Conservation (phyloP, 306 rosid species). For the Vigna reflexopilosa region DNA sequence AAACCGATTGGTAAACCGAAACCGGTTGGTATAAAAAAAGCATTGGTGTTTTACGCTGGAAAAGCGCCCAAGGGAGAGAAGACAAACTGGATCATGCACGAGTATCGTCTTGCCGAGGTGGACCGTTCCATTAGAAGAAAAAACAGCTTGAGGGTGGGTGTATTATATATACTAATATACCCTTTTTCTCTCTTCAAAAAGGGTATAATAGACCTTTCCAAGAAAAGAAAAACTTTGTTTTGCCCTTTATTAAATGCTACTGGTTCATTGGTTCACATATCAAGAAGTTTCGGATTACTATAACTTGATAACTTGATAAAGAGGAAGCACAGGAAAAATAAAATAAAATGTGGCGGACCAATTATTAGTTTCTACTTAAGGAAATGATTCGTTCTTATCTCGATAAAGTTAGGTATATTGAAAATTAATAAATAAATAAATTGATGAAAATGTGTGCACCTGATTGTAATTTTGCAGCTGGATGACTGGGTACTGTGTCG, state of each 20-base stretch:
- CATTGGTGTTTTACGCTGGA: constrained; percentile 77
- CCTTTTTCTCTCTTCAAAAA: background rate
- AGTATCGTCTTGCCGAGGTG: constrained; percentile 78
- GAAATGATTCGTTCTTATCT: constrained; percentile 44
- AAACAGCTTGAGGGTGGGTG: constrained; percentile 60
- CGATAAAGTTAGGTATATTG: background rate
- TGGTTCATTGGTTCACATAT: background rate
- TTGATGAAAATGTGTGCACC: background rate
- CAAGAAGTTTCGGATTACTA: background rate
- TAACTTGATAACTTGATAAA: background rate
- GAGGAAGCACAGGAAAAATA: background rate
- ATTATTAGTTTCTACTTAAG: background rate
- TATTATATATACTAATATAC: constrained; percentile 40
- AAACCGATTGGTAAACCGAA: constrained; percentile 76
- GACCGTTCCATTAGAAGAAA: constrained; percentile 73
- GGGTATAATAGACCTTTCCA: background rate
- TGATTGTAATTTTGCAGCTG: constrained; percentile 59
- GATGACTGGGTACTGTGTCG: constrained; percentile 92
- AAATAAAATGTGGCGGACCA: background rate
- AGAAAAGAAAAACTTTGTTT: background rate
- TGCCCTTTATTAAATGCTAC: background rate
- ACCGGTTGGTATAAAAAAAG: constrained; percentile 78
- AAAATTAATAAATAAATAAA: background rate
- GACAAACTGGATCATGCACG: constrained; percentile 92
- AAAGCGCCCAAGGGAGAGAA: constrained; percentile 82